Conservation (phyloP, 306 rosid species). For the Dryas octopetala region DNA sequence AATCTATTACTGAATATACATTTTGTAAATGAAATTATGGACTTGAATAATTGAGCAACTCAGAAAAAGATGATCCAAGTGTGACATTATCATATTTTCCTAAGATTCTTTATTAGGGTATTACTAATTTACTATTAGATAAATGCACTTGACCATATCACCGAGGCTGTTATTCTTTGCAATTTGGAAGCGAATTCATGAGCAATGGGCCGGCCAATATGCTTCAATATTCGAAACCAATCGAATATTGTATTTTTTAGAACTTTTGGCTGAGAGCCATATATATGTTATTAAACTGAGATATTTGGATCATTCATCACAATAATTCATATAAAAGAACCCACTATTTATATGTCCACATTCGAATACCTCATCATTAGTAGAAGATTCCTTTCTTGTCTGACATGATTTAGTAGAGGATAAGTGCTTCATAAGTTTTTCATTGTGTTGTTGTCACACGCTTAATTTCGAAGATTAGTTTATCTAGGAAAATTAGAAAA, state of each 20-base stretch:
- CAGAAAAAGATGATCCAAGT: not conserved
- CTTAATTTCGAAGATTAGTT: not conserved
- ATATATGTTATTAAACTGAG: not conserved
- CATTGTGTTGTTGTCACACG: not conserved
- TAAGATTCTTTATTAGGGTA: not conserved
- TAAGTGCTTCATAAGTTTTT: not conserved
- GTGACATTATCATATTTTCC: too few relatives aligned
- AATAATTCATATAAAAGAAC: not conserved
- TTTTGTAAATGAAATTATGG: not conserved
- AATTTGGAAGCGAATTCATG: not conserved
- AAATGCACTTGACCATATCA: too few relatives aligned
- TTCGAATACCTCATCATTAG: constrained; percentile 1
- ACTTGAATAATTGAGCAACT: not conserved
- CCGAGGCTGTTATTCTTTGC: too few relatives aligned
- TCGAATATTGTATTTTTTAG: not conserved
- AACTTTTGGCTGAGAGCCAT: not conserved
- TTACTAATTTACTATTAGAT: not conserved
- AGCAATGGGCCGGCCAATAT: not conserved
- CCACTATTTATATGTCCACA: not conserved
- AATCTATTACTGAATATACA: not conserved
- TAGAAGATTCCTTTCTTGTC: not conserved
- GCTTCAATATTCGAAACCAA: constrained; percentile 1
- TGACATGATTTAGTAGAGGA: not conserved
- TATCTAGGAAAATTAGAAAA: not conserved
- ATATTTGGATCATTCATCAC: not conserved